A percentile compares a stretch with the other conserved stretches of the same genome.
phyloP scores from a whole-genome alignment of 495 filamentous ascomycete genomes.

The Talaromyces nanjingensis region DNA sequence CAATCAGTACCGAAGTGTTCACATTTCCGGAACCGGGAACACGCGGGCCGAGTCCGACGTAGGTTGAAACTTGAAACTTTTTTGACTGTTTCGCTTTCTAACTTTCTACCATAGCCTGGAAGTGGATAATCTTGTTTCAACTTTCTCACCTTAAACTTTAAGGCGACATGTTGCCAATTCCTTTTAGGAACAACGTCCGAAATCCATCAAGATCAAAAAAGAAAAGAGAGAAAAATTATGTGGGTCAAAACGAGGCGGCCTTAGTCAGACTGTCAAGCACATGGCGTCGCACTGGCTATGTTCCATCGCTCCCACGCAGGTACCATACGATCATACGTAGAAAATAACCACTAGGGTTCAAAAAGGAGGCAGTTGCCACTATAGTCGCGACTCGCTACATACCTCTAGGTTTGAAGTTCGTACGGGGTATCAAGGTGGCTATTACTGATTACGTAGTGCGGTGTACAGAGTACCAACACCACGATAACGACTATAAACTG shows the following conservation, averaged over 20 bases:
- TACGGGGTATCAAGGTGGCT: background rate
- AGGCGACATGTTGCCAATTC: background rate
- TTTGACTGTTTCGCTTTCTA: background rate
- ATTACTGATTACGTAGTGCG: background rate
- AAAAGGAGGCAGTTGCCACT: background rate
- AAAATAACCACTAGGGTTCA: background rate
- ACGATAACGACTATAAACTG: background rate
- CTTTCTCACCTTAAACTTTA: background rate
- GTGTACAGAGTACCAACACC: background rate
- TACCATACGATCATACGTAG: background rate
- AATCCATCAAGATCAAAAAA: background rate
- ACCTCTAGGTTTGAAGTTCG: background rate
- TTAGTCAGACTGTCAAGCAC: conserved; percentile 5
- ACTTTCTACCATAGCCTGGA: background rate
- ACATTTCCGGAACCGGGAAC: background rate
- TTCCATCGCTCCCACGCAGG: background rate
- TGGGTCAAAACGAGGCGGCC: background rate
- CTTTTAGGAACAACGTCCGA: background rate
- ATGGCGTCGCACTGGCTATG: conserved; percentile 4
- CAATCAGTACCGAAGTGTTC: background rate
- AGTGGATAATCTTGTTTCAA: background rate
- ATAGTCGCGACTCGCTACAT: background rate
- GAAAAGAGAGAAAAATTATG: background rate
- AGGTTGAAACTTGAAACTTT: background rate
- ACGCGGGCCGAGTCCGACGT: background rate